Base-by-base conservation (phyloP, 331 rosid species). In the Pyrus hybrid region DNA sequence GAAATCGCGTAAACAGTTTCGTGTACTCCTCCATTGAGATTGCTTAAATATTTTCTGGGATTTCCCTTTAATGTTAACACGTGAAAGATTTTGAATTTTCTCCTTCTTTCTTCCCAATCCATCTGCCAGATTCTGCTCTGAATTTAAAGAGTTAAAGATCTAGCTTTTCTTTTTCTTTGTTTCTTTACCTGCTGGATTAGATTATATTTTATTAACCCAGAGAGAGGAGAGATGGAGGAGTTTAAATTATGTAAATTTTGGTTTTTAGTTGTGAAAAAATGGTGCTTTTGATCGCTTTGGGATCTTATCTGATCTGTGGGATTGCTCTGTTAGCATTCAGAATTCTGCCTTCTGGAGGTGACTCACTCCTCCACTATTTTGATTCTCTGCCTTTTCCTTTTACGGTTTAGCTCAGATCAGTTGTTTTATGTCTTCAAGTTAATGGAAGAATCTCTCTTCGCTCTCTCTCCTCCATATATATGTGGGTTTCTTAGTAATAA, bases 291-390 rank as follows among this genome's bases (percentile, higher is more conserved):
- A 82, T 83, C 84, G 79, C 70, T 73, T 72, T 67, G 70, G 82
- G 80, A 71, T 86, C 75, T 80, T 80, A 60, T 76, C 88, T 83
- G 77, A 82, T 82, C 85, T n/a, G n/a, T 80, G 80, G 87, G 79
- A 77, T 73, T 82, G 75, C 76, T 69, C 76, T 77, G 57, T 67
- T 73, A 22, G 29, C 56, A 72, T 76, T 81, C 74, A 62, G 71
- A 82, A 57, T 75, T 75, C 12, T 65, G 80, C 72, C 84, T 47
- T 41, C 80, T 56, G 32, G 77, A 84, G 92, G 98, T 89, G 82
- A 77, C 88, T 81, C 81, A 76, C 67, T 68, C 22, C 65, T 76
- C 88, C 86, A 67, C 77, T 71, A 80, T 80, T 71, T 80, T 65
- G 81, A 77, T 68, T 81, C 76, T 85, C 66, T 68, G 20, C 29